Percentiles rank a stretch among this genome's conserved stretches.
Conservation (phyloP, 192 early-diverging fungal genomes). For the Podila horticola region DNA sequence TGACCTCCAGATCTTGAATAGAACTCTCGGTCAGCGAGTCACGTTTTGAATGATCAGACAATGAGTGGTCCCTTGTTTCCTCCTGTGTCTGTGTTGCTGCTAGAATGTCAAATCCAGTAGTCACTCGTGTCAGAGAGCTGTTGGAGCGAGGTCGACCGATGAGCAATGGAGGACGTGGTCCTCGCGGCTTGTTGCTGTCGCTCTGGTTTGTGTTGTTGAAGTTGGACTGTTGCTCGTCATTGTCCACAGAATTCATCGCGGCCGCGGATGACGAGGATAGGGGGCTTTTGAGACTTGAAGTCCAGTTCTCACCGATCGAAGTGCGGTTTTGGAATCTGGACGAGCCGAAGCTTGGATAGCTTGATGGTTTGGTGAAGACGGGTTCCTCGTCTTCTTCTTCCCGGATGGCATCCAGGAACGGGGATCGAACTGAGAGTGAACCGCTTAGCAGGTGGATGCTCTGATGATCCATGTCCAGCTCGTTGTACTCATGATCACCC, state of each 20-base stretch:
- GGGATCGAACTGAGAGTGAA: constrained; percentile 37
- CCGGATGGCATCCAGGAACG: constrained; percentile 45
- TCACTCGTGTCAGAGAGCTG: constrained; percentile 19
- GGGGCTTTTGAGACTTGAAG: constrained; percentile 14
- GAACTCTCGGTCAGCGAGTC: constrained; percentile 32
- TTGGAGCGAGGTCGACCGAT: constrained; percentile 42
- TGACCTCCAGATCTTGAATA: constrained; percentile 48
- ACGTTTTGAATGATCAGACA: neutral
- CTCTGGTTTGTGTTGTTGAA: constrained; percentile 27
- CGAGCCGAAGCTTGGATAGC: constrained; percentile 36
- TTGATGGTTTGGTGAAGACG: constrained; percentile 42
- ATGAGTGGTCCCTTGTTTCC: too few species aligned
- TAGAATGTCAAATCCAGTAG: constrained; percentile 34
- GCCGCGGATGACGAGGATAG: constrained; percentile 2
- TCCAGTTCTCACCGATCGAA: constrained; percentile 4
- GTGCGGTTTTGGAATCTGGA: constrained; percentile 22
- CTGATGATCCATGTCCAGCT: constrained; percentile 45
- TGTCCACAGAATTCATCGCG: constrained; percentile 6
- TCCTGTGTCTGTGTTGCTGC: neutral
- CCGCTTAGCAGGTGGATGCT: constrained; percentile 47
- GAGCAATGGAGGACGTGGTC: constrained; percentile 40
- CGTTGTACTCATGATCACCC: constrained; percentile 35
- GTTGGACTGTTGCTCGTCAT: constrained; percentile 27
- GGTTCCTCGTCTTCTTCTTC: constrained; percentile 52
- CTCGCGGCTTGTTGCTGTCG: constrained; percentile 40